phyloP scores from a whole-genome alignment of 2,329 filamentous ascomycete species.

The Periconia digitata region DNA sequence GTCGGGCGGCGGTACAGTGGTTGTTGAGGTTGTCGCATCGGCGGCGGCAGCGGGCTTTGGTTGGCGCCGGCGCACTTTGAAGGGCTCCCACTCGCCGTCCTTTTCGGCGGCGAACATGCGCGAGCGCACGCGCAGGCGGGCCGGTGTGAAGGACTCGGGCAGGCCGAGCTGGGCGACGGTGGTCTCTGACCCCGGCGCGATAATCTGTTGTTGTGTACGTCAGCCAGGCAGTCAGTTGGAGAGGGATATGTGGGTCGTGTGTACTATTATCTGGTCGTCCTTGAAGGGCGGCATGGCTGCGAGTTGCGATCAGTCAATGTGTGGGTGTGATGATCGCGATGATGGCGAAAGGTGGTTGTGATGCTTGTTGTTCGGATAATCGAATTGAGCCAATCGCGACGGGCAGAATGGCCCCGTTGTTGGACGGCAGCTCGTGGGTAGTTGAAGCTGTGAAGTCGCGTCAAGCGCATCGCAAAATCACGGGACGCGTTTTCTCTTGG shows the following conservation, averaged over 20 bases:
- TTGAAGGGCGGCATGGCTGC: slow-evolving; percentile 47
- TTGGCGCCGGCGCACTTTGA: slow-evolving; percentile 65
- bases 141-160: slow-evolving; percentile 86
- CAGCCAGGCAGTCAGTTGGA: background rate
- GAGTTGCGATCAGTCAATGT: slow-evolving; percentile 25
- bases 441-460: background rate
- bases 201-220: too few species aligned
- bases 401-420: slow-evolving; percentile 6
- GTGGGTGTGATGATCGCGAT: slow-evolving; percentile 6
- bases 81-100: slow-evolving; percentile 77
- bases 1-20: slow-evolving; percentile 23
- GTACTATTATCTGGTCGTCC: slow-evolving; percentile 49
- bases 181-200: slow-evolving; percentile 82
- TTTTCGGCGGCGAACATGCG: slow-evolving; percentile 88
- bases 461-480: background rate
- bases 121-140: slow-evolving; percentile 82
- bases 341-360: background rate
- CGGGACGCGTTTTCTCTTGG: background rate
- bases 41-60: slow-evolving; percentile 18
- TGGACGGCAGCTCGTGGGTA: slow-evolving; percentile 5
- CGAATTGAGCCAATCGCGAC: slow-evolving; percentile 4
- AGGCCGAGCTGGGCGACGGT: slow-evolving; percentile 90
- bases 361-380: background rate
- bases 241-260: slow-evolving; percentile 5
- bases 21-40: slow-evolving; percentile 21